Percentiles rank a stretch among this genome's conserved stretches.
phyloP scores from a whole-genome alignment of 2,329 filamentous ascomycete genomes.

The Alternaria incomplexa region DNA sequence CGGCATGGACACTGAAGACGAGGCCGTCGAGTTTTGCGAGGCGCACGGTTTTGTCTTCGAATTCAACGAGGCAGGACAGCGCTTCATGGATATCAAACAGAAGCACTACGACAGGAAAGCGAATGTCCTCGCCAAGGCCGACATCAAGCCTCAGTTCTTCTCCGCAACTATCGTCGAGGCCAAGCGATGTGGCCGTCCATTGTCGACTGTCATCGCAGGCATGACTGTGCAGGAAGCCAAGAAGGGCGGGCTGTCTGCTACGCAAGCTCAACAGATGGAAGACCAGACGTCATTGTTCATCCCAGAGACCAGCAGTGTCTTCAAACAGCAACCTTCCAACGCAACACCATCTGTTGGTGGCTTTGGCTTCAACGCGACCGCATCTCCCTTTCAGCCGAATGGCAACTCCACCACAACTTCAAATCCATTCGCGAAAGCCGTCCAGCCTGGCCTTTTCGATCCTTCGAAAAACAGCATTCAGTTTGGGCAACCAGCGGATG shows the following conservation, averaged over 20 bases:
- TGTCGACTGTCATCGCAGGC: constrained; percentile 65
- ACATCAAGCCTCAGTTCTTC: constrained; percentile 57
- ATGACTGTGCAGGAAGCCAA: constrained; percentile 60
- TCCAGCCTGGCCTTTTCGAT: constrained; percentile 39
- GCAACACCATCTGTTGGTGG: background rate
- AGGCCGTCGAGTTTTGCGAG: constrained; percentile 62
- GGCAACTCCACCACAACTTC: constrained; percentile 1
- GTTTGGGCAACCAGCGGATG: constrained; percentile 23
- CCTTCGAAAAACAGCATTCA: constrained; percentile 32
- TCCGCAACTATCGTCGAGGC: constrained; percentile 62
- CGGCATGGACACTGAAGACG: constrained; percentile 61
- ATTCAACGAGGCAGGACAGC: constrained; percentile 52
- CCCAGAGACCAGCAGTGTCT: constrained; percentile 36
- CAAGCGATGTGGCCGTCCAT: constrained; percentile 62
- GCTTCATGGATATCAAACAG: constrained; percentile 62
- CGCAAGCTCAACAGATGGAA: constrained; percentile 16
- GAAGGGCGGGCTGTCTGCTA: constrained; percentile 57
- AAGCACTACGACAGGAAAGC: constrained; percentile 42
- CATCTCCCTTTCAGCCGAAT: constrained; percentile 25
- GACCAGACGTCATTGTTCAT: constrained; percentile 51
- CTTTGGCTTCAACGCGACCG: constrained; percentile 19
- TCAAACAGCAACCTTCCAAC: constrained; percentile 11
- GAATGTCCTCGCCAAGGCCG: constrained; percentile 23
- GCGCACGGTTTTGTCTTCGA: constrained; percentile 60
- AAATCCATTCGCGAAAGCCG: constrained; percentile 21